Base-by-base conservation (phyloP, 2,329 filamentous ascomycete species). In the Beauveria scarabaeidicola region DNA sequence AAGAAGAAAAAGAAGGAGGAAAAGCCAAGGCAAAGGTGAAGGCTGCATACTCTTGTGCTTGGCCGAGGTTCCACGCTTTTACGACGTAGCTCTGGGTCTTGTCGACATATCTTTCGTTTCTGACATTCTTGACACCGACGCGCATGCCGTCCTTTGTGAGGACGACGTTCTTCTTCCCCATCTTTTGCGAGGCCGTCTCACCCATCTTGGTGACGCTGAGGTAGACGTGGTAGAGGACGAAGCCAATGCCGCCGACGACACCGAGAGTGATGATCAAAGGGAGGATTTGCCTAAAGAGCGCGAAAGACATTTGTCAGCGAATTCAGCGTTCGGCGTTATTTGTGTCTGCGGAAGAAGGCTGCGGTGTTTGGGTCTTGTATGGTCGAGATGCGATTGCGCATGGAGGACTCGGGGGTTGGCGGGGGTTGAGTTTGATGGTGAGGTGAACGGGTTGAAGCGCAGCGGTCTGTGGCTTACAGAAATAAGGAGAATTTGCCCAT, bases 131-230 rank as follows among this genome's bases (percentile, higher is more conserved):
- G 62, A 92, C 81, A 52, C 85, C 85, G 48, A 92, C 87, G 62
- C 83, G 82, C 62, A 89, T 74, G 59, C 89, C 89, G 60, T 91
- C 88, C 70, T 89, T 90, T 43, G 85, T 87, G 72, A 91, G 88
- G 44, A 84, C 78, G 60, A 92, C 82, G 70, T 91, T 88, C 76
- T 88, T 89, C 75, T 84, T 84, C 70, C 86, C 84, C 82, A 91
- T 88, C 68, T 84, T 84, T 72, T 87, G 79, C 52, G 81, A 82
- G 51, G 88, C 87, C 61, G 82, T 79, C 61, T 83, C 77, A 62
- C 83, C 81, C 66, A 92, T 85, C 71, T 88, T 81, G 73, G 78
- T 79, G 59, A 82, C 78, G 73, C 84, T 85, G 58, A 88, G 73
- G 73, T 88, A 91, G 70, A 91, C 80, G 62, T 89, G 85, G 73